These are phyloP conservation scores for Ophiostoma sp. DNA, from an alignment of 2,329 filamentous ascomycete genomes.

Conservation along the genomic window DNA sequence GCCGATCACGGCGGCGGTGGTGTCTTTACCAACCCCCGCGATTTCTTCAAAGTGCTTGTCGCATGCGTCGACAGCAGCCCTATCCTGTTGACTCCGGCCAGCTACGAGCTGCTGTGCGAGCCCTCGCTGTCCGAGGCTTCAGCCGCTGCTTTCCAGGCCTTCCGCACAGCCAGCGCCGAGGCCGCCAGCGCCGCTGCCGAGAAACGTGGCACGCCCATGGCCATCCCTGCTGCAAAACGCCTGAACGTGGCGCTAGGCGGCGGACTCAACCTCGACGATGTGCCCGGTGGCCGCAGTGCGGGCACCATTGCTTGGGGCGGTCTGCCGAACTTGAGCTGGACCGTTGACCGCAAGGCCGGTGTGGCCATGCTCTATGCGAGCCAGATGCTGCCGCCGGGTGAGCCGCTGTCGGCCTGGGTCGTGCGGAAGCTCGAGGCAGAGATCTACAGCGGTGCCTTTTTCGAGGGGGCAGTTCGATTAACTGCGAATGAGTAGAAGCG, in stretches of 20 bases:
- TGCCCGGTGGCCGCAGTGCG: neutral
- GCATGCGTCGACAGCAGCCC: neutral
- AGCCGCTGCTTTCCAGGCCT: neutral
- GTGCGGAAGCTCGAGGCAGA: neutral
- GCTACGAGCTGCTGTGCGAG: neutral
- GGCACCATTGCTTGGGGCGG: conserved; percentile 9
- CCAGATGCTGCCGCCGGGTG: conserved; percentile 12
- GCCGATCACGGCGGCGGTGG: conserved; percentile 1
- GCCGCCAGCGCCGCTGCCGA: neutral
- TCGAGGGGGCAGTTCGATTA: neutral
- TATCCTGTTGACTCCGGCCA: neutral
- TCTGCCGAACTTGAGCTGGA: conserved; percentile 2
- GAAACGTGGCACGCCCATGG: neutral
- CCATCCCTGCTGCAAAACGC: neutral
- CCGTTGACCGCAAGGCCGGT: neutral
- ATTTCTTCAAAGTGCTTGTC: neutral
- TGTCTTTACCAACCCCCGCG: neutral
- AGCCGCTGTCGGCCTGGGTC: neutral
- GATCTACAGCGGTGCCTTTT: neutral
- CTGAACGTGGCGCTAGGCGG: neutral
- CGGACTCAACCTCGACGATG: neutral
- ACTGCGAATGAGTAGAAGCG: neutral
- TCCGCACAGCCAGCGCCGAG: neutral
- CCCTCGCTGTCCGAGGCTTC: neutral
- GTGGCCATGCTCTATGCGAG: conserved; percentile 12